Conservation (phyloP, 2,329 filamentous ascomycete species). For the Colletotrichum chrysophilum region DNA sequence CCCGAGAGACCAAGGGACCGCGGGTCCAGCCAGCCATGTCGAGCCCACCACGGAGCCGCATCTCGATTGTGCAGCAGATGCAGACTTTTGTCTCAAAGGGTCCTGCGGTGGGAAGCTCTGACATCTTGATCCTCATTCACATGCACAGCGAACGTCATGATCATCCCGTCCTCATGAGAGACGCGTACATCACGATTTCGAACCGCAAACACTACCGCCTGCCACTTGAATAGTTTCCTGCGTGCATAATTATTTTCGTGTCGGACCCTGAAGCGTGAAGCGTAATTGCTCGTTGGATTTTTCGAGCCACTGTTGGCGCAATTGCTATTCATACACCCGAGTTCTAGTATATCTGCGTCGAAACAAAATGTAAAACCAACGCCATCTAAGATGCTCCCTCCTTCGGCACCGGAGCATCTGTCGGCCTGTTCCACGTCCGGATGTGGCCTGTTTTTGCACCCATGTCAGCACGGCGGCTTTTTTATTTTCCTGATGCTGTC, state of each 20-base stretch:
- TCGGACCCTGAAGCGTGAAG: background rate
- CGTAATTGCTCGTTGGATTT: background rate
- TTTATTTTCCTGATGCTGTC: background rate
- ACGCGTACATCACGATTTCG: background rate
- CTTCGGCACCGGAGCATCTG: constrained; percentile 24
- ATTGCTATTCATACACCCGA: background rate
- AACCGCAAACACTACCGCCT: background rate
- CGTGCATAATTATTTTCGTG: background rate
- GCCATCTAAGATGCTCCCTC: constrained; percentile 13
- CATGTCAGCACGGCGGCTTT: background rate
- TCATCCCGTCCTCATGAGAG: background rate
- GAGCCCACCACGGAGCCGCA: constrained; percentile 15
- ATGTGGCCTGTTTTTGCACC: constrained; percentile 64
- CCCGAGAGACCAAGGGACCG: background rate
- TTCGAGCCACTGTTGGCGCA: background rate
- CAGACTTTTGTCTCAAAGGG: background rate
- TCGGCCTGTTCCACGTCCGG: constrained; percentile 74
- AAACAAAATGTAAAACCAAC: background rate
- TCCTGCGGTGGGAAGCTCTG: background rate
- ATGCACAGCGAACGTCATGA: constrained; percentile 16
- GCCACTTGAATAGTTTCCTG: background rate
- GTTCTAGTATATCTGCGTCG: background rate
- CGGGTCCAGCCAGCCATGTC: background rate
- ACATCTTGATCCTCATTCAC: constrained; percentile 11
- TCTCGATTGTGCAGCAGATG: background rate